These are phyloP conservation scores for Martiniozyma abietophila DNA, from an alignment of 805 yeast genomes.

Conservation along the genomic window DNA sequence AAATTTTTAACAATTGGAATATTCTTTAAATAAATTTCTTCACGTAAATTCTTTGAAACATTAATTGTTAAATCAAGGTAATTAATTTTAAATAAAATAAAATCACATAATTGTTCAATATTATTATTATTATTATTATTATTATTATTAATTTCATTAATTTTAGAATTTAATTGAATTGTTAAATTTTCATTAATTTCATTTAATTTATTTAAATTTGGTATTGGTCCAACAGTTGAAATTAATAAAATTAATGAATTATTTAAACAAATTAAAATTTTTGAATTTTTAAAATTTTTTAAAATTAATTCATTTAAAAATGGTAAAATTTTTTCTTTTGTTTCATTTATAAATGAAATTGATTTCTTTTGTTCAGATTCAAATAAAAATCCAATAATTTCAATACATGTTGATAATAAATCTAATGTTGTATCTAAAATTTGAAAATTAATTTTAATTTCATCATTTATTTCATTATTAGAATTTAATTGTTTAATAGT, in stretches of 20 bases:
- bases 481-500: conserved; percentile 11
- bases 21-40: background rate
- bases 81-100: conserved; percentile 3
- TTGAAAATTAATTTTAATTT: conserved; percentile 45
- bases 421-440: conserved; percentile 67
- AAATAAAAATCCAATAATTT: conserved; percentile 29
- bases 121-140: background rate
- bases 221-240: too few species aligned
- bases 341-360: conserved; percentile 18
- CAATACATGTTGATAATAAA: conserved; percentile 65
- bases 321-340: conserved; percentile 14
- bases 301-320: conserved; percentile 32
- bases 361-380: conserved; percentile 3
- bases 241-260: conserved; percentile 40
- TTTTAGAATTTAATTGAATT: background rate
- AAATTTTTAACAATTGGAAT: background rate
- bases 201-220: conserved; percentile 3
- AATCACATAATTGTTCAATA: conserved; percentile 5
- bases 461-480: conserved; percentile 17
- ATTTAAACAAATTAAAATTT: conserved; percentile 58
- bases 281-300: conserved; percentile 40
- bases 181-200: conserved; percentile 2
- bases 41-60: background rate
- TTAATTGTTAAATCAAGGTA: background rate
- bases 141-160: background rate